Evolutionary conservation across 768 basidiomycete genomes (phyloP).

Genomic region (Kwoniella botswanensis): DNA sequence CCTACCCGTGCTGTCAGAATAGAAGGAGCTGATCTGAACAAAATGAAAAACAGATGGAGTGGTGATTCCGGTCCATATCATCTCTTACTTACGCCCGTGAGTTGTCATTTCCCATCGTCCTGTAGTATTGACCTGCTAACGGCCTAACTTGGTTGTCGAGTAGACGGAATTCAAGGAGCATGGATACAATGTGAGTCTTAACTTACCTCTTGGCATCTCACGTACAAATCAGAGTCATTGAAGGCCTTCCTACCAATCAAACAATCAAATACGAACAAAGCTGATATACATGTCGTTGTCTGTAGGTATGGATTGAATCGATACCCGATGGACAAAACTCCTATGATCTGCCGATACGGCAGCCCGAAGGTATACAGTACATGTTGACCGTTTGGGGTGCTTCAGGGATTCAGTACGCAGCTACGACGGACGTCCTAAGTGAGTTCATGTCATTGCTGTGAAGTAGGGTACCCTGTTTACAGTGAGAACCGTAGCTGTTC

Average conservation of each 20-base stretch:
- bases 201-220: background rate
- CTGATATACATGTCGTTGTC: background rate
- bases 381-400: slow-evolving; percentile 51
- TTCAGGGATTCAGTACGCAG: slow-evolving; percentile 47
- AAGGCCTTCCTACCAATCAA: background rate
- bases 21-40: background rate
- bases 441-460: slow-evolving; percentile 14
- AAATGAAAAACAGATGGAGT: slow-evolving; percentile 34
- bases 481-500: slow-evolving; percentile 19
- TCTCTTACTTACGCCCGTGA: slow-evolving; percentile 49
- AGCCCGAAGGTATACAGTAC: slow-evolving; percentile 42
- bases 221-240: slow-evolving; percentile 6
- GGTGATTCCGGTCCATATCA: slow-evolving; percentile 54
- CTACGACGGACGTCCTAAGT: slow-evolving; percentile 52
- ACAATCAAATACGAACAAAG: no score
- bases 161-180: slow-evolving; percentile 45
- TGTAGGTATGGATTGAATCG: slow-evolving; percentile 45
- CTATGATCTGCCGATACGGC: slow-evolving; percentile 37
- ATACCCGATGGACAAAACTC: slow-evolving; percentile 31
- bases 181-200: slow-evolving; percentile 47
- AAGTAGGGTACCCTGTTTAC: no score
- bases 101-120: slow-evolving; percentile 5
- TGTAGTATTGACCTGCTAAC: background rate
- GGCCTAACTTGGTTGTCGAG: background rate
- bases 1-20: background rate